Conservation (phyloP, 1,139 yeast species). For the Yamadazyma epiphylla region DNA sequence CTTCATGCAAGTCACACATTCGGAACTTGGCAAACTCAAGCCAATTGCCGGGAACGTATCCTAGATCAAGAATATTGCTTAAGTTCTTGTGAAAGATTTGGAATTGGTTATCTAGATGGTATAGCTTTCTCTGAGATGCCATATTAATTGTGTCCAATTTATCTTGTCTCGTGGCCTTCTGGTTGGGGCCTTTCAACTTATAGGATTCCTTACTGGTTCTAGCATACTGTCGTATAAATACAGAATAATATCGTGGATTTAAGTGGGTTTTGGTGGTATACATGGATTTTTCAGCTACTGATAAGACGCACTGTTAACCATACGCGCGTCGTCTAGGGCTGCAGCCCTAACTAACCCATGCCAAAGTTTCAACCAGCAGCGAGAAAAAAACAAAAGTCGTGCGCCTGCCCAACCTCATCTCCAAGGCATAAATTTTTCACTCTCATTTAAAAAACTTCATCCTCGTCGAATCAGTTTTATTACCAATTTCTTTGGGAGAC, state of each 20-base stretch:
- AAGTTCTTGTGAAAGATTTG: conserved; percentile 23
- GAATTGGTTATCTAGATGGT: conserved; percentile 26
- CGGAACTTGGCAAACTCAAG: conserved; percentile 60
- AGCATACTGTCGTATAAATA: too few relatives aligned
- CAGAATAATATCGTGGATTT: too few relatives aligned
- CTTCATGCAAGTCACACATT: conserved; percentile 24
- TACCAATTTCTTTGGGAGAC: conserved; percentile 70
- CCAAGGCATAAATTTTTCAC: conserved; percentile 3
- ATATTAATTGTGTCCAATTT: conserved; percentile 21
- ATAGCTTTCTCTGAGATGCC: conserved; percentile 22
- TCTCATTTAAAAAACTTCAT: conserved; percentile 12
- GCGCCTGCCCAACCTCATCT: not conserved
- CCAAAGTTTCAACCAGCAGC: too few relatives aligned
- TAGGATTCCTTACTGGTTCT: too few relatives aligned
- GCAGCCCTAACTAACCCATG: too few relatives aligned
- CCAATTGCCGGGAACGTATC: conserved; percentile 98
- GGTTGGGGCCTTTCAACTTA: not conserved
- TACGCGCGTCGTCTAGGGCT: too few relatives aligned
- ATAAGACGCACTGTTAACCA: too few relatives aligned
- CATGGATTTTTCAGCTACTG: too few relatives aligned
- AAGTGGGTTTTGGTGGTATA: too few relatives aligned
- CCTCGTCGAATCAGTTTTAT: conserved; percentile 51
- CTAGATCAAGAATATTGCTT: conserved; percentile 41
- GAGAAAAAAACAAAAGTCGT: not conserved
- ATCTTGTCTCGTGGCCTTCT: conserved; percentile 18